Conservation (phyloP, 148 eudicot genomes). For the Spergularia marina region DNA sequence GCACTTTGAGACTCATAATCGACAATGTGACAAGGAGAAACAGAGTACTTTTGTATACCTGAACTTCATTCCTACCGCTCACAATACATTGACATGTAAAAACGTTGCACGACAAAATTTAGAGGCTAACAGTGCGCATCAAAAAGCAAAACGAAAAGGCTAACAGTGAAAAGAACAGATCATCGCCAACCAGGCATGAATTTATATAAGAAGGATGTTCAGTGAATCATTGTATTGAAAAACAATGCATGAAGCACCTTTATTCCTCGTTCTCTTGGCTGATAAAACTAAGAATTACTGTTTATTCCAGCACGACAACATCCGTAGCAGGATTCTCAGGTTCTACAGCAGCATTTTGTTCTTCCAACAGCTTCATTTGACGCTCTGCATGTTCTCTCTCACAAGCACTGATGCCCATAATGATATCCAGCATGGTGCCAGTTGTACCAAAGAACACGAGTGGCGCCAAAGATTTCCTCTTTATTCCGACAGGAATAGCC, state of each 20-base stretch:
- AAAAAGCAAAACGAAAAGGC: not conserved
- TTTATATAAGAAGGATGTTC: not conserved
- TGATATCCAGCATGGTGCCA: conserved; percentile 96
- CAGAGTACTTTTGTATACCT: not conserved
- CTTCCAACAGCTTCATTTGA: conserved; percentile 82
- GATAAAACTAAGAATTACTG: not conserved
- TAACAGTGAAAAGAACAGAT: not conserved
- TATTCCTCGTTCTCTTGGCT: not conserved
- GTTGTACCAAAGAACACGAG: conserved; percentile 96
- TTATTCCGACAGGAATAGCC: conserved; percentile 91
- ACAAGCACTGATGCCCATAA: conserved; percentile 84
- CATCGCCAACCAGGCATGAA: too few relatives aligned
- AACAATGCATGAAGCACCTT: not conserved
- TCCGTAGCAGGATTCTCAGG: conserved; percentile 33
- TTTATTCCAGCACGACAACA: conserved; percentile 23
- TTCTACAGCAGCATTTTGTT: conserved; percentile 44
- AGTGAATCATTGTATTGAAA: not conserved
- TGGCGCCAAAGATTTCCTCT: conserved; percentile 79
- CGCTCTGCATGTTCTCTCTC: conserved; percentile 97
- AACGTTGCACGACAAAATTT: not conserved
- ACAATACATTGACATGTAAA: not conserved
- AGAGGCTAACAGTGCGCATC: not conserved
- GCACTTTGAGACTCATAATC: not conserved
- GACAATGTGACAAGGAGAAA: not conserved
- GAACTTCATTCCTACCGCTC: not conserved